Base-by-base conservation (phyloP, 192 early-diverging fungal species). In the Backusella liffmaniae region DNA sequence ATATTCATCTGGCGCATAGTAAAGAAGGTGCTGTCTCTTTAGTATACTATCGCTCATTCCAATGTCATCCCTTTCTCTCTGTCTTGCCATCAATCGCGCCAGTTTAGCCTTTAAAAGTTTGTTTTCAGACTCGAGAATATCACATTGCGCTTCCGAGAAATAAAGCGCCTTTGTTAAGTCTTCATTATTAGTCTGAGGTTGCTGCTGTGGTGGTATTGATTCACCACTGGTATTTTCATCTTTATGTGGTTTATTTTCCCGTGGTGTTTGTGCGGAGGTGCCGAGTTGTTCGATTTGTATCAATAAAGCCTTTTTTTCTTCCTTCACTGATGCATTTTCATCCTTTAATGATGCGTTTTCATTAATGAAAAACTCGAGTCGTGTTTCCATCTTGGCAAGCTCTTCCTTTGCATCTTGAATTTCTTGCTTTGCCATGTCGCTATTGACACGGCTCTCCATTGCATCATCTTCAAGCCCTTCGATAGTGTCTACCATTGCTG, bases 391-490 rank as follows among this genome's bases (percentile, higher is more conserved):
- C 56, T 62, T 62, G 30, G 6, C 7, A 0, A 3, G 21, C 6
- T 67, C 67, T 0, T 69, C 67, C 8, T 39, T 23, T 37, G 12
- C 8, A 1, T 36, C 35, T 23, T 69, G 35, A 13, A 69, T 21
- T 2, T 69, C 67, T 2, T 39, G 16, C 10, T 69, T 36, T 1
- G 39, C 4, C n/a, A 37, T 23, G 0, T 39, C 21, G 13, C 12
- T 69, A 8, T 69, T 21, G 3, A 69, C 10, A 10, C 56, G 23
- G 3, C 12, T 62, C 3, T 62, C 56, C 56, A 62, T 62, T 4
- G 23, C 56, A 62, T 62, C 56, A 67, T 67, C 66, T 6, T 69
- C 67, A n/a, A 68, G 39, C 16, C 26, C 23, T 16, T 68, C 67
- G 16, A 36, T 68, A 0, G 2, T 35, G 12, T 4, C 18, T 35